Evolutionary conservation across 2,329 filamentous ascomycete species (phyloP), one percentile per base, ranked within the genome.

Genomic region (Nemania abortiva): DNA sequence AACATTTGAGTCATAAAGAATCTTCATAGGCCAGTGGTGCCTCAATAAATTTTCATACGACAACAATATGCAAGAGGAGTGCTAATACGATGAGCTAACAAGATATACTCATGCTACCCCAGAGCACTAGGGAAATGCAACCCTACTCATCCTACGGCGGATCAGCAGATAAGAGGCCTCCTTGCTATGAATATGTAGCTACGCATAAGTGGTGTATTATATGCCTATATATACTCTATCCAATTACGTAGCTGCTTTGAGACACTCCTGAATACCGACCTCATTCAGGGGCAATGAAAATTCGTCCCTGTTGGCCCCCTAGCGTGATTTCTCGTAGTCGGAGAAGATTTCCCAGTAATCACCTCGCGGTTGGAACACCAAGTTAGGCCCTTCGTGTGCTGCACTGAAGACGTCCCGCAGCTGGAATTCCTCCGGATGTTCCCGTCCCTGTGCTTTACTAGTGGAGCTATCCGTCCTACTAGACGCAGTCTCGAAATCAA

Each of bases 401-500:
- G 45, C 45, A 18, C 45, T 49, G 45, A 49, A 49, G 13, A 49
- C 45, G 20, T 49, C 45, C 10, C 45, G 45, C 20, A 49, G 3
- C 45, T 22, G 3, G 10, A 49, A 49, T 49, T 49, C 45, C 20
- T 20, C 45, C 20, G 45, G 45, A 22, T 49, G 45, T 11, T 9
- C 20, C 15, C 20, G 45, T 18, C 45, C 45, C 10, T 18, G 10
- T 49, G 45, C 20, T 49, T 49, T 49, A 11, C 45, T 9, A 20
- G 20, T 49, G 45, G 2, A 20, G 45, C 18, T 18, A 18, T 49
- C 45, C n/a, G n/a, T n/a, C n/a, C n/a, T n/a, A 49, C 45, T 18
- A 49, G 45, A 18, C 15, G 45, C 45, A 20, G n/a, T 15, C 31
- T 55, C 31, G 18, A 56, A 56, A 15, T 56, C 34, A 56, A 56